Evolutionary conservation across 148 eudicot genomes (phyloP), one percentile per base, ranked within the genome.

Genomic region (Spergularia bocconei): DNA sequence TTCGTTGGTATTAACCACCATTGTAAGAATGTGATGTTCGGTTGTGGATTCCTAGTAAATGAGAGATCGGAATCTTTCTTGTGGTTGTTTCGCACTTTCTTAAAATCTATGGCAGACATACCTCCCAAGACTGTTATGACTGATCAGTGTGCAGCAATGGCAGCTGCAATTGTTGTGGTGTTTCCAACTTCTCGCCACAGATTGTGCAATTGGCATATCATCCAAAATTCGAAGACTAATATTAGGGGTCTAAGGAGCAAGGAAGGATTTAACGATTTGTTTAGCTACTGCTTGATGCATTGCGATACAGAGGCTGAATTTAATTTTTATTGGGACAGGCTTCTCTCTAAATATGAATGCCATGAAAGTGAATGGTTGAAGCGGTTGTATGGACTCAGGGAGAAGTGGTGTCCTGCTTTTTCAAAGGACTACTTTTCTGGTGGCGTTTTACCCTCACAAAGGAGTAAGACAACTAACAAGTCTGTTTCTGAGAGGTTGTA

Each of bases 381-480:
- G 1, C 14, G 8, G 3, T 14, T 39, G 2, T 65, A 65, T 11
- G 7, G 13, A 1, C 9, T 17, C 1, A 65, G 19, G 44, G n/a
- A 41, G 39, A 41, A 65, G 39, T 65, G 69, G 51, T 65, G 69
- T 17, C 69, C 52, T 5, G 52, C 69, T 2, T 65, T 13, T 38
- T 39, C 69, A 15, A 65, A 41, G 23, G 2, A 65, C 5, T 65
- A 16, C 12, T 41, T 65, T 38, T 65, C 69, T 15, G 52, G 69
- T 39, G 52, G 52, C 6, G 9, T 65, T 0, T 11, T 65, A 6
- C 39, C 69, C 4, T 65, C 50, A 5, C 69, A 65, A 65, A 39
- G 69, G 51, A 65, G 69, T 65, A 52, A 65, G 17, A 39, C 69
- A 4, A 65, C 69, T 5, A 65, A 65, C n/a, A 39, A 17, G 3